phyloP scores from a whole-genome alignment of 169 alveolate genomes.

The Plasmodium ovale region DNA sequence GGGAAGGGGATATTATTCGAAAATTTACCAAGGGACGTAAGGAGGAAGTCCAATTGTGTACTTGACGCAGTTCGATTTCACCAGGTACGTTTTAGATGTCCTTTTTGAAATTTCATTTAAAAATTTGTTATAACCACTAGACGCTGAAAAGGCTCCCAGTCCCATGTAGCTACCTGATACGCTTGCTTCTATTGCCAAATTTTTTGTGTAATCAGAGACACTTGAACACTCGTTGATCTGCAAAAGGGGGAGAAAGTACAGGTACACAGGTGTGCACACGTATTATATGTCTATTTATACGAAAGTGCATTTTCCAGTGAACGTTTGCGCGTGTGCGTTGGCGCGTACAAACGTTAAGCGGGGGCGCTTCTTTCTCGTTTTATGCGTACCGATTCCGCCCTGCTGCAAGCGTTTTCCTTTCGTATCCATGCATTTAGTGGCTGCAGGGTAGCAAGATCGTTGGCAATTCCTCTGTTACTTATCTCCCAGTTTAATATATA shows the following conservation, averaged over 20 bases:
- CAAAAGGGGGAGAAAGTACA: background rate
- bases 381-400: constrained; percentile 82
- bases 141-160: constrained; percentile 86
- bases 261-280: background rate
- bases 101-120: constrained; percentile 79
- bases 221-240: constrained; percentile 59
- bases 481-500: constrained; percentile 74
- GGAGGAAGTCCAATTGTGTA: constrained; percentile 87
- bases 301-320: too few relatives aligned
- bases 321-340: too few relatives aligned
- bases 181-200: constrained; percentile 85
- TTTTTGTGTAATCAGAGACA: constrained; percentile 82
- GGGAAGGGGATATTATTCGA: background rate
- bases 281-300: background rate
- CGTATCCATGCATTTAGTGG: constrained; percentile 88
- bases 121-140: constrained; percentile 84
- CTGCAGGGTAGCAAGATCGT: constrained; percentile 81
- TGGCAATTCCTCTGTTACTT: constrained; percentile 77
- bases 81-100: constrained; percentile 79
- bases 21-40: constrained; percentile 61
- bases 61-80: constrained; percentile 87
- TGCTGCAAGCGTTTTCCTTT: constrained; percentile 87
- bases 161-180: constrained; percentile 78
- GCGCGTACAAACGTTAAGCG: too few relatives aligned
- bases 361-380: background rate